phyloP scores from a whole-genome alignment of 805 yeast genomes.

The Candida ortonii region DNA sequence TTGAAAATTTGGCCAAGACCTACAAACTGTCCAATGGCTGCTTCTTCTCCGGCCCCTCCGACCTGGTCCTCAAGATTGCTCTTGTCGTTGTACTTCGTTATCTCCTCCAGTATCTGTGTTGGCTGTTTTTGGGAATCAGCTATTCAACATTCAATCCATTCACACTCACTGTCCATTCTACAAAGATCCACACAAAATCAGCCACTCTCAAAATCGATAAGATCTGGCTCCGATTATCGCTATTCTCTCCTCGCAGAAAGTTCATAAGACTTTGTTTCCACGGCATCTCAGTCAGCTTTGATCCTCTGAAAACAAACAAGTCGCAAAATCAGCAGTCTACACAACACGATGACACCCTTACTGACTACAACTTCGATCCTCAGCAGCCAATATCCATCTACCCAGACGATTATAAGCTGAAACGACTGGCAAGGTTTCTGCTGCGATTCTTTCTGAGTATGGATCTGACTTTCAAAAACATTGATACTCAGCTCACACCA shows the following conservation, averaged over 20 bases:
- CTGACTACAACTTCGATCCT: slow-evolving; percentile 15
- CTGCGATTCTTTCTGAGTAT: slow-evolving; percentile 23
- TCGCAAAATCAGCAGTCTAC: too few relatives aligned
- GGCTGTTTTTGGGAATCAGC: slow-evolving; percentile 24
- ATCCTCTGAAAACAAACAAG: too few relatives aligned
- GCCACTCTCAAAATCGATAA: slow-evolving; percentile 5
- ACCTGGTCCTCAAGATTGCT: slow-evolving; percentile 1
- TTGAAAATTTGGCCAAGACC: too few relatives aligned
- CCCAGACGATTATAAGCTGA: slow-evolving; percentile 12
- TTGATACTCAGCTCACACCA: slow-evolving; percentile 5
- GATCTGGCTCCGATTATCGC: slow-evolving; percentile 12
- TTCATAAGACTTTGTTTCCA: slow-evolving; percentile 11
- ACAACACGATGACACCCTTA: neutral
- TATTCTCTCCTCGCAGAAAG: slow-evolving; percentile 13
- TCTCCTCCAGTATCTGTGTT: slow-evolving; percentile 3
- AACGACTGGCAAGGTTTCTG: slow-evolving; percentile 13
- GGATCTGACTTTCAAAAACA: slow-evolving; percentile 16
- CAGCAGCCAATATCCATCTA: slow-evolving; percentile 19
- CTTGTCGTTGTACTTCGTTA: neutral
- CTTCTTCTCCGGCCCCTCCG: too few relatives aligned
- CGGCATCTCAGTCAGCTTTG: slow-evolving; percentile 8
- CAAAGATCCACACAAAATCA: slow-evolving; percentile 12
- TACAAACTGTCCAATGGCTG: too few relatives aligned
- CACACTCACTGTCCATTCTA: slow-evolving; percentile 18
- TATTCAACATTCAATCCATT: slow-evolving; percentile 31